Evolutionary conservation across 1,284 basidiomycete genomes (phyloP), one percentile per base, ranked within the genome.

Genomic region (Malassezia obtusa): DNA sequence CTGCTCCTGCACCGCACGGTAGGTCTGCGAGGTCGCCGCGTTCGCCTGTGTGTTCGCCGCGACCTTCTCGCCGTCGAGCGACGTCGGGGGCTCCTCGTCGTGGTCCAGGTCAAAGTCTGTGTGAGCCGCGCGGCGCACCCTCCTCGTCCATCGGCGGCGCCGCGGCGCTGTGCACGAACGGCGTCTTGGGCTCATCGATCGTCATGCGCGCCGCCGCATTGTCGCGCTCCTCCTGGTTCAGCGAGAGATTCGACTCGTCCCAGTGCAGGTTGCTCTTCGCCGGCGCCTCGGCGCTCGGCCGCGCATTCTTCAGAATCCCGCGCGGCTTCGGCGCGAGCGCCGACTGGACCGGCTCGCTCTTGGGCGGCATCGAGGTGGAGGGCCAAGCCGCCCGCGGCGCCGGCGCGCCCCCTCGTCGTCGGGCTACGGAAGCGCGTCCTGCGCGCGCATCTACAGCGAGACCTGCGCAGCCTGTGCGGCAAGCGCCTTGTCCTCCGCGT

Each of bases 171-270:
- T 62, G 60, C n/a, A 73, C 71, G 35, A 73, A 73, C 14, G 71
- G 71, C 3, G 71, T 73, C 56, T 73, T 73, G 46, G 71, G 71
- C 57, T 73, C 71, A 44, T 73, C 71, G 39, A 73, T 70, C 46
- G 60, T 71, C 71, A 73, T 73, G n/a, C 71, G 60, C 22, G 67
- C 58, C 25, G 56, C 65, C 46, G 63, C 59, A 37, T 62, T 60
- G 32, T 71, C 68, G 14, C 65, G 59, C 43, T 72, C 62, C 40
- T 68, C 62, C 48, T 73, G 63, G 59, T 73, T 66, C 19, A 69
- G 52, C 22, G 68, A 63, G 31, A 73, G 56, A 41, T 73, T 73
- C 37, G 61, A 46, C 49, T 73, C 71, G 51, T 73, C 71, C 71
- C 71, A 73, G 26, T 67, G 64, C 21, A 73, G 59, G 30, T 50